Evolutionary conservation across 2,329 filamentous ascomycete genomes (phyloP).

Genomic region (Pyricularia sp.): DNA sequence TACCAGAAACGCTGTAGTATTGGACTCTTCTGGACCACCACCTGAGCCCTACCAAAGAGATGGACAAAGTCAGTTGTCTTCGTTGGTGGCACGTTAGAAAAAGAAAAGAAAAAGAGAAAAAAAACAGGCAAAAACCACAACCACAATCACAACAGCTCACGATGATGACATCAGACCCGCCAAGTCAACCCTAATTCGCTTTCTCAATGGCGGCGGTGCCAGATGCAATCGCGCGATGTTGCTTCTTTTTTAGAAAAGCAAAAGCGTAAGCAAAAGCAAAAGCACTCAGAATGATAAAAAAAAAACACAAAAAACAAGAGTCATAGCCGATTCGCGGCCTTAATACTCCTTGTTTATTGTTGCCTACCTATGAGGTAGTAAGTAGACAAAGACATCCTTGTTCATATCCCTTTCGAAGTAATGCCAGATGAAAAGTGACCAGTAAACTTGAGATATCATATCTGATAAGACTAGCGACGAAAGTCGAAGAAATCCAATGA

Average conservation of each 20-base stretch:
- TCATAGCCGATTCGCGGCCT: not conserved
- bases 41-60: slow-evolving; percentile 59
- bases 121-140: not conserved
- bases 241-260: not conserved
- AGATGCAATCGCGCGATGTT: slow-evolving; percentile 3
- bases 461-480: not conserved
- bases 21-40: slow-evolving; percentile 83
- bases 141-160: no score
- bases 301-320: not conserved
- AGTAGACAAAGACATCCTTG: not conserved
- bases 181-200: not conserved
- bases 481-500: not conserved
- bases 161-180: not conserved
- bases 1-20: slow-evolving; percentile 82
- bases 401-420: not conserved
- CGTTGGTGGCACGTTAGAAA: not conserved
- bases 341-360: not conserved
- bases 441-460: not conserved
- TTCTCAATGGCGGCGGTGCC: slow-evolving; percentile 6
- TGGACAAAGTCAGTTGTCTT: not conserved
- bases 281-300: not conserved
- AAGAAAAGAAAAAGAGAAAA: slow-evolving; percentile 7
- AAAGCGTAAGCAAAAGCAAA: not conserved
- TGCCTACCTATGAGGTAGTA: not conserved
- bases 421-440: not conserved